Evolutionary conservation across 2,329 filamentous ascomycete genomes (phyloP).

Genomic region (Dothistroma septosporum): DNA sequence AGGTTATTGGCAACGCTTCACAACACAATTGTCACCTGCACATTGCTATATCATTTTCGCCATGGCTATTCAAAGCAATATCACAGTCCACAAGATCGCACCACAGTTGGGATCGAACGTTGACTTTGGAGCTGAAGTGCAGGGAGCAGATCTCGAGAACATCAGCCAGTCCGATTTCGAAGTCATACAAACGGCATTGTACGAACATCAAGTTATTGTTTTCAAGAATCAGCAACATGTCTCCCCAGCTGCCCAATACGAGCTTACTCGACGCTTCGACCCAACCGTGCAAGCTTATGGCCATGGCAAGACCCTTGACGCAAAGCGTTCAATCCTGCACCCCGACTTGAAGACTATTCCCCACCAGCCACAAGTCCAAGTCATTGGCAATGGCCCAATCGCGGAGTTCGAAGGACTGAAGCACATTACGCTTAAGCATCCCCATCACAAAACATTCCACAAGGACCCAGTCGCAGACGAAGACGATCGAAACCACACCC

Average conservation of each 20-base stretch:
- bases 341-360: conserved; percentile 77
- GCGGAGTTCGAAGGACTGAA: conserved; percentile 65
- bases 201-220: conserved; percentile 64
- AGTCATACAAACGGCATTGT: conserved; percentile 61
- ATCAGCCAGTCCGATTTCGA: conserved; percentile 58
- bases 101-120: conserved; percentile 21
- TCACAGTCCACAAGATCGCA: conserved; percentile 25
- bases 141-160: conserved; percentile 30
- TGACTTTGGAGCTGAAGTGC: conserved; percentile 30
- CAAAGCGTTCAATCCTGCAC: conserved; percentile 63
- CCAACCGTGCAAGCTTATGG: conserved; percentile 63
- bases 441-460: conserved; percentile 75
- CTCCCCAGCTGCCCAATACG: conserved; percentile 67
- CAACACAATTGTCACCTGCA: too few species aligned
- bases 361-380: conserved; percentile 73
- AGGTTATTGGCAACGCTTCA: not conserved
- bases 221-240: conserved; percentile 64
- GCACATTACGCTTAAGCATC: conserved; percentile 66
- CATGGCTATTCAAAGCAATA: conserved; percentile 28
- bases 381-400: conserved; percentile 72
- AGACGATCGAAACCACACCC: conserved; percentile 55
- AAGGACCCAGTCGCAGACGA: conserved; percentile 58
- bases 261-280: conserved; percentile 70
- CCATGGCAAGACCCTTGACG: conserved; percentile 70
- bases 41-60: not conserved